Conservation (phyloP, 2,329 filamentous ascomycete genomes). For the Pseudogymnoascus sp. region DNA sequence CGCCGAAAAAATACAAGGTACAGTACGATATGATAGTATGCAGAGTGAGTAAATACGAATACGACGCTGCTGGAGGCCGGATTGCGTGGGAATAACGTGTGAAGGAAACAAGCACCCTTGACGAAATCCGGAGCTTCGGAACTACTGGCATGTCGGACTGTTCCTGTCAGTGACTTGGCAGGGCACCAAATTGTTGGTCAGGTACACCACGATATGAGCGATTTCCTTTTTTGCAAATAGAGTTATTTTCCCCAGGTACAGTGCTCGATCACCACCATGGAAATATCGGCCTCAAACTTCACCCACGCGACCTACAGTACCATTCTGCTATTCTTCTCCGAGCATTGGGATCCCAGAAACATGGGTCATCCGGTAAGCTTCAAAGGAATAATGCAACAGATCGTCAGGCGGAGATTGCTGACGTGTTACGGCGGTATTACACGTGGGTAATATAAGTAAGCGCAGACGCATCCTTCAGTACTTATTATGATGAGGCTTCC, state of each 20-base stretch:
- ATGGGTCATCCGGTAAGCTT: background rate
- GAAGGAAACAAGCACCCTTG: background rate
- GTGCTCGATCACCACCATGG: background rate
- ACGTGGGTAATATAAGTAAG: background rate
- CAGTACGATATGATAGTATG: background rate
- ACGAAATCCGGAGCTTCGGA: background rate
- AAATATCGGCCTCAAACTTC: background rate
- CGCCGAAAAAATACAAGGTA: background rate
- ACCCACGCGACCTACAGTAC: background rate
- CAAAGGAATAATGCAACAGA: background rate
- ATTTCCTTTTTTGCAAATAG: background rate
- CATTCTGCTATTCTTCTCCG: background rate
- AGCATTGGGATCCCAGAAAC: background rate
- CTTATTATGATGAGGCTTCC: background rate
- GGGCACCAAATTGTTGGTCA: too few relatives aligned
- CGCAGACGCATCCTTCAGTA: background rate
- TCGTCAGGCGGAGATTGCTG: background rate
- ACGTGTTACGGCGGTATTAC: background rate
- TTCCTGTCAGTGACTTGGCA: background rate
- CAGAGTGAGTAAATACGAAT: background rate
- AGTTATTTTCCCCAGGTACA: background rate
- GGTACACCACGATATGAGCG: too few relatives aligned
- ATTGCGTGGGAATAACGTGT: background rate
- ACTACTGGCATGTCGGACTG: background rate
- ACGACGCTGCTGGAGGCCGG: background rate